These are phyloP conservation scores for Penicillium sp. DNA, from an alignment of 2,329 filamentous ascomycete genomes.

Conservation along the genomic window DNA sequence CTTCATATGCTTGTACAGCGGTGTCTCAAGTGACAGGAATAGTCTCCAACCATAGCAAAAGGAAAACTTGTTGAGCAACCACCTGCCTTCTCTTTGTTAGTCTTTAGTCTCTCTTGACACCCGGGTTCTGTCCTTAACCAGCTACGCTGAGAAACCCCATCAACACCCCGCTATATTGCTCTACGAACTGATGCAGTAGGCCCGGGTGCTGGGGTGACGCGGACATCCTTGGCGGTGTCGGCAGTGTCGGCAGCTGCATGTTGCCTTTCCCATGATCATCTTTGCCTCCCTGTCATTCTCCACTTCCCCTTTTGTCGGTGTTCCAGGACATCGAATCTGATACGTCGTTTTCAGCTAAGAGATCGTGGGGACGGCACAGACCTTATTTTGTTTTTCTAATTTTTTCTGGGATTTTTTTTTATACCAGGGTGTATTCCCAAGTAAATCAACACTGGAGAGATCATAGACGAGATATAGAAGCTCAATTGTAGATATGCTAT, in stretches of 20 bases:
- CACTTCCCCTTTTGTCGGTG: not conserved
- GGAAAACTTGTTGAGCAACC: not conserved
- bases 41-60: not conserved
- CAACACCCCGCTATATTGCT: conserved; percentile 4
- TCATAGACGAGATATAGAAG: not conserved
- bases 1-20: not conserved
- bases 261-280: not conserved
- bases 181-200: not conserved
- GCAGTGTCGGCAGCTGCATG: not conserved
- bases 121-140: not conserved
- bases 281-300: not conserved
- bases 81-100: not conserved
- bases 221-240: not conserved
- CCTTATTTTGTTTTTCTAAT: no score
- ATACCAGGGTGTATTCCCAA: not conserved
- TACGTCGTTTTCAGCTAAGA: not conserved
- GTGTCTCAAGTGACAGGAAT: conserved; percentile 8
- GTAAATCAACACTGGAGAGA: not conserved
- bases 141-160: conserved; percentile 1
- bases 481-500: not conserved
- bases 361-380: not conserved
- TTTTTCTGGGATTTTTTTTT: no score
- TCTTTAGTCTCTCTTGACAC: not conserved
- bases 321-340: not conserved
- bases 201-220: conserved; percentile 2